phyloP scores from a whole-genome alignment of 495 filamentous ascomycete species.

The Penicillium nucicola region DNA sequence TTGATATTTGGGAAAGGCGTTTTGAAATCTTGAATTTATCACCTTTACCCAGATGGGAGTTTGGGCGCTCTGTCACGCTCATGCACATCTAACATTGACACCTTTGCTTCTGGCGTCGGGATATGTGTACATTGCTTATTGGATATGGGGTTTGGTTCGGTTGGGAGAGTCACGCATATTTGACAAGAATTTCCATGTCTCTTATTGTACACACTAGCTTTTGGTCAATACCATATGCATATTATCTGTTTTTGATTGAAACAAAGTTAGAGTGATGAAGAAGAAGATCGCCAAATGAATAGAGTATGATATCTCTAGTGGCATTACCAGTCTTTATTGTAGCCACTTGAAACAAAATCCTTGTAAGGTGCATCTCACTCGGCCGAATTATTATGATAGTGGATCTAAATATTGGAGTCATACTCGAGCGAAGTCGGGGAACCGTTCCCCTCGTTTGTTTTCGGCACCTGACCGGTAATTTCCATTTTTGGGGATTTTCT shows the following conservation, averaged over 20 bases:
- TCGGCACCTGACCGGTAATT: conserved; percentile 5
- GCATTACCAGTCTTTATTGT: too few species aligned
- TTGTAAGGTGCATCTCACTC: neutral
- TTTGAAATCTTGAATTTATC: neutral
- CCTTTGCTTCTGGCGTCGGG: conserved; percentile 11
- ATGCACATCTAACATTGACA: conserved; percentile 9
- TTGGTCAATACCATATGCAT: conserved; percentile 3
- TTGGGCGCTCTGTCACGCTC: conserved; percentile 3
- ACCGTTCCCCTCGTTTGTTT: neutral
- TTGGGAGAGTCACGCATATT: conserved; percentile 3
- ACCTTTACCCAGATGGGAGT: neutral
- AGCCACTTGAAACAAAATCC: too few species aligned
- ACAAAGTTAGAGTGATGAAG: too few species aligned
- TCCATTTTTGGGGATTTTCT: neutral
- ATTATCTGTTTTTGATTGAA: neutral
- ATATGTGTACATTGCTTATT: conserved; percentile 17
- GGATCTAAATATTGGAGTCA: neutral
- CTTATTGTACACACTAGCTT: conserved; percentile 8
- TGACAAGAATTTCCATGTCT: neutral
- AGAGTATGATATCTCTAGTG: too few species aligned
- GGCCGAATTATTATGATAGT: neutral
- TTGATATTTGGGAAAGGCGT: conserved; percentile 4
- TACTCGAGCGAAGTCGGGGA: conserved; percentile 1
- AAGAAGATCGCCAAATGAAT: too few species aligned
- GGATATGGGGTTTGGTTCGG: conserved; percentile 13